A percentile compares a stretch with the other conserved stretches of the same genome.
phyloP scores from a whole-genome alignment of 129 eudicot species.

The Centella asiatica region DNA sequence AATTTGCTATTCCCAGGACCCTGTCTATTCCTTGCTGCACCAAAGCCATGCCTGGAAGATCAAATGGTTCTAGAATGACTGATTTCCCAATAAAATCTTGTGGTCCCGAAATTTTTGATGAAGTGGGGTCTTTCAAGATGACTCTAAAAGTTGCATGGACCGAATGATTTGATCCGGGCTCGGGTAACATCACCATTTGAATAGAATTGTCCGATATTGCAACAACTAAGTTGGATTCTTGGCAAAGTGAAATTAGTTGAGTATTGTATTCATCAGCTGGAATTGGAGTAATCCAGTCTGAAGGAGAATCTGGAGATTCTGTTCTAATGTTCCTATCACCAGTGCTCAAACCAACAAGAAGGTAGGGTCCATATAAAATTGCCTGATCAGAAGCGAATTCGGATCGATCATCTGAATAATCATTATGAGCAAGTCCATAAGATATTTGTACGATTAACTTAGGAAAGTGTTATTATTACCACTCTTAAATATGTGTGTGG shows the following conservation, averaged over 20 bases:
- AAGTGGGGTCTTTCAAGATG: constrained; percentile 16
- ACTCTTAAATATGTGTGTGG: not conserved
- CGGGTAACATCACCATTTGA: constrained; percentile 36
- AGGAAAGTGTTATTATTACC: not conserved
- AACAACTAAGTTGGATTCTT: constrained; percentile 40
- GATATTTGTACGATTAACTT: not conserved
- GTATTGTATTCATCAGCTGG: constrained; percentile 64
- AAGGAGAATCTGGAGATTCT: constrained; percentile 23
- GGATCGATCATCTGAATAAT: constrained; percentile 64
- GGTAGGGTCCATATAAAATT: constrained; percentile 81
- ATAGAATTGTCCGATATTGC: constrained; percentile 30
- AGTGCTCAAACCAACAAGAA: constrained; percentile 62
- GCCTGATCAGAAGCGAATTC: constrained; percentile 63
- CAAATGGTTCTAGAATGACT: constrained; percentile 68
- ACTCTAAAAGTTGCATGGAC: constrained; percentile 69
- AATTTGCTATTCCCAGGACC: constrained; percentile 28
- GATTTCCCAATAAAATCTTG: constrained; percentile 33
- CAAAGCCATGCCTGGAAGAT: constrained; percentile 63
- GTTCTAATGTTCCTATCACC: constrained; percentile 52
- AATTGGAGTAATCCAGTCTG: constrained; percentile 59
- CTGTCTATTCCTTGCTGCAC: constrained; percentile 38
- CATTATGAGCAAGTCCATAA: not conserved
- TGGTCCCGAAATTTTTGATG: constrained; percentile 1
- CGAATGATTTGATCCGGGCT: constrained; percentile 54
- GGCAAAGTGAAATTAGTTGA: constrained; percentile 54